A percentile compares a stretch with the other conserved stretches of the same genome.
These are phyloP conservation scores for Aspergillus sp. DNA, from an alignment of 2,329 filamentous ascomycete genomes.

Conservation along the genomic window DNA sequence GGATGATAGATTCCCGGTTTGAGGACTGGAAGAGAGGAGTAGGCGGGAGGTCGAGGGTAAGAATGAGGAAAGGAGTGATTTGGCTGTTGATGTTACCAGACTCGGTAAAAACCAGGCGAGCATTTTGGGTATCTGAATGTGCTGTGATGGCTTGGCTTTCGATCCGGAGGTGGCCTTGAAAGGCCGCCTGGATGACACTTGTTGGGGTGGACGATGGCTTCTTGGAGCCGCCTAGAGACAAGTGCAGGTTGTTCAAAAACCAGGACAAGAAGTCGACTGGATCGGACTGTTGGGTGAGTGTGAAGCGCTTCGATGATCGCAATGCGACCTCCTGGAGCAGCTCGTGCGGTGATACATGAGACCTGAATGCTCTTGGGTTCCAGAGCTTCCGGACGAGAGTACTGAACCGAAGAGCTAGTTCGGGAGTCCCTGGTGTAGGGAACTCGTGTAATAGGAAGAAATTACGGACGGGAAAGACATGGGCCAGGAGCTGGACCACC, in stretches of 20 bases:
- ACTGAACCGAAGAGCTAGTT: slow-evolving; percentile 79
- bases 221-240: slow-evolving; percentile 82
- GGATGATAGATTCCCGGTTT: slow-evolving; percentile 90
- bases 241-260: slow-evolving; percentile 94
- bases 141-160: slow-evolving; percentile 92
- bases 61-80: slow-evolving; percentile 72
- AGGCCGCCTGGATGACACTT: slow-evolving; percentile 83
- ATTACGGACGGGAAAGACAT: slow-evolving; percentile 82
- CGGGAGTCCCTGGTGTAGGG: slow-evolving; percentile 51
- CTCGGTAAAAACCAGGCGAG: slow-evolving; percentile 88
- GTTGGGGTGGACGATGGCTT: slow-evolving; percentile 59
- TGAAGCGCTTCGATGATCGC: slow-evolving; percentile 85
- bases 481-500: slow-evolving; percentile 80
- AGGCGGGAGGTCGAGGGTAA: slow-evolving; percentile 85
- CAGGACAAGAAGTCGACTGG: slow-evolving; percentile 94
- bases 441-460: slow-evolving; percentile 86
- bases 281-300: slow-evolving; percentile 81
- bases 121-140: slow-evolving; percentile 69
- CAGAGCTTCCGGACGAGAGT: slow-evolving; percentile 93
- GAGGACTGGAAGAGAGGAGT: slow-evolving; percentile 95
- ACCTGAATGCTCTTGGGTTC: slow-evolving; percentile 94
- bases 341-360: slow-evolving; percentile 94
- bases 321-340: slow-evolving; percentile 89
- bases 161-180: slow-evolving; percentile 85
- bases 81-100: slow-evolving; percentile 72